These are phyloP conservation scores for Solanum ossicruentum DNA, from an alignment of 257 asterid genomes.

Conservation along the genomic window DNA sequence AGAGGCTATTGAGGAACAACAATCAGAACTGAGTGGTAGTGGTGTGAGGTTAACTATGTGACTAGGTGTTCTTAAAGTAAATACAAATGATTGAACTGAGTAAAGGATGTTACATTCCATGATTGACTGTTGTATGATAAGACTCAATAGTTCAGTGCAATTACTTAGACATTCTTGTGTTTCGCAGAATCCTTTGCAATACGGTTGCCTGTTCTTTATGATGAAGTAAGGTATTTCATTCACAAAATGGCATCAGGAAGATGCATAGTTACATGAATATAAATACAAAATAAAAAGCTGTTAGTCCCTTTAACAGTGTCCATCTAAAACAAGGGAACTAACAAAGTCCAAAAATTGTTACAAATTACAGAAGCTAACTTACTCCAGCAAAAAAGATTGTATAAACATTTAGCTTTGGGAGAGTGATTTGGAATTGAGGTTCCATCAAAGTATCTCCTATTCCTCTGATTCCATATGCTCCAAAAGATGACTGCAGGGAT, in stretches of 20 bases:
- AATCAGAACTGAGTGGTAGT: not conserved
- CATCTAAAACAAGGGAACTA: not conserved
- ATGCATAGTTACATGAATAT: not conserved
- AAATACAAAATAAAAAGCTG: not conserved
- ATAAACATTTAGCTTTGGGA: not conserved
- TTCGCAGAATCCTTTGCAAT: not conserved
- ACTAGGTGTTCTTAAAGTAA: not conserved
- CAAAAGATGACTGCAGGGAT: not conserved
- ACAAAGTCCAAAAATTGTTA: not conserved
- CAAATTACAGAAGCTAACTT: not conserved
- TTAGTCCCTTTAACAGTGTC: not conserved
- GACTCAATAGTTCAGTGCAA: not conserved
- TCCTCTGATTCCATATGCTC: not conserved
- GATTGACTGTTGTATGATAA: not conserved
- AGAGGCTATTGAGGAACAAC: not conserved
- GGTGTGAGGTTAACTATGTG: not conserved
- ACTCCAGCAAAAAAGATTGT: not conserved
- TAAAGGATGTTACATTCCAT: not conserved
- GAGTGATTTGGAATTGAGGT: not conserved
- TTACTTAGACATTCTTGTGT: not conserved
- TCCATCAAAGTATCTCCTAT: not conserved
- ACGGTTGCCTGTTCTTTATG: not conserved
- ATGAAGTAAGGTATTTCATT: not conserved
- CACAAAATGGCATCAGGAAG: not conserved
- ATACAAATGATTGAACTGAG: not conserved